Base-by-base conservation (phyloP, 106 monocot genomes). In the Triglochin maritima region DNA sequence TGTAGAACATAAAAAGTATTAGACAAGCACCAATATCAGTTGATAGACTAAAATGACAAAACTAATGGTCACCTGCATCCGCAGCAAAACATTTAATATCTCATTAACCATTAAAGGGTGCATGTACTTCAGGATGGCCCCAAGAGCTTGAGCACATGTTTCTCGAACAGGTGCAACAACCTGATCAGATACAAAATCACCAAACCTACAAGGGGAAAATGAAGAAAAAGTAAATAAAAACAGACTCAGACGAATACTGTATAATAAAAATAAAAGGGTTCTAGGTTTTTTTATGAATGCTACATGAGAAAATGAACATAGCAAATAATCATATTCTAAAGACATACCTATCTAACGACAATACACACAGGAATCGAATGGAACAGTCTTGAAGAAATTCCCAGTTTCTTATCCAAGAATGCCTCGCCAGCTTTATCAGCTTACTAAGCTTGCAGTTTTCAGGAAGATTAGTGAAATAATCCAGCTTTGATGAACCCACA, bases 151-250 rank as follows among this genome's bases (percentile, higher is more conserved):
- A 53, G 96, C 85, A 71, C 96, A 96, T 65, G 96, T 96, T 74
- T 96, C 96, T 56, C 96, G 83, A 60, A 96, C 96, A 65, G 96
- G 96, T 46, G 96, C 96, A 48, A 96, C 88, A 82, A 96, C 96
- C 71, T 96, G 96, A 72, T 96, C 96, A 42, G 96, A 86, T 57
- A 96, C 85, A 69, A 91, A 96, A 77, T 96, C 96, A 43, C 96
- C 96, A 83, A 96, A 96, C 69, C 95, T 96, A 70, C 71, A 76
- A 74, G 49, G 29, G 63, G 61, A 41, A 48, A 17, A 58, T n/a
- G 7, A 62, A 53, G 49, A 42, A 10, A 50, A 44, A 62, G 16
- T 4, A 53, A 51, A 53, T 72, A 54, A 68, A 12, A 29, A 68
- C 5, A 65, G 17, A 50, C 15, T 14, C 15, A 66, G 17, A 4